A percentile compares a stretch with the other conserved stretches of the same genome.
These are phyloP conservation scores for Paraglomus brasilianum DNA, from an alignment of 192 early-diverging fungal genomes.

Conservation along the genomic window DNA sequence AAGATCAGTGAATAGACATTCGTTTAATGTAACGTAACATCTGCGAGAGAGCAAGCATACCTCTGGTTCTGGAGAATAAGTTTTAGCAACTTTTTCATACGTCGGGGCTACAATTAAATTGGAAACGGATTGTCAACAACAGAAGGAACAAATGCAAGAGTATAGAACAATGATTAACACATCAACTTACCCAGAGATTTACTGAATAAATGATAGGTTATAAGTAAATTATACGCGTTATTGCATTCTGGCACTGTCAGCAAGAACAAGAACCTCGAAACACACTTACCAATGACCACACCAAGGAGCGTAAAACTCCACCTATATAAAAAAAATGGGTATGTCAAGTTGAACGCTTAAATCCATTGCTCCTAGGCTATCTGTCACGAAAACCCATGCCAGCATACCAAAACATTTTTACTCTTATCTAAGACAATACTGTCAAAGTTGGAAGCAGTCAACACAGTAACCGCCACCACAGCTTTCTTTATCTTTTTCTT, in stretches of 20 bases:
- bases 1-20: too few relatives aligned
- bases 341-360: background rate
- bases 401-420: conserved; percentile 68
- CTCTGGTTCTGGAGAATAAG: conserved; percentile 75
- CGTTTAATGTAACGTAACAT: too few relatives aligned
- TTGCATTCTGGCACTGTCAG: too few relatives aligned
- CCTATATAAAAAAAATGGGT: background rate
- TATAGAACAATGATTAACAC: background rate
- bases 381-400: too few relatives aligned
- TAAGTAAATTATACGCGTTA: too few relatives aligned
- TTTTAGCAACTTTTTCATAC: conserved; percentile 84
- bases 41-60: too few relatives aligned
- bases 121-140: too few relatives aligned
- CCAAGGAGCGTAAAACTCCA: conserved; percentile 94
- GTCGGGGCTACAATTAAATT: conserved; percentile 61
- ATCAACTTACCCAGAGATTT: conserved; percentile 50
- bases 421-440: conserved; percentile 65
- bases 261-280: background rate
- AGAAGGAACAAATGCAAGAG: background rate
- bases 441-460: conserved; percentile 78
- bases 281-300: conserved; percentile 75
- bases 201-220: too few relatives aligned
- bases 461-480: conserved; percentile 62
- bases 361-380: background rate
- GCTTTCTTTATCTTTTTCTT: conserved; percentile 67